phyloP scores from a whole-genome alignment of 2,329 filamentous ascomycete species.

The Cryphonectria naterciae region DNA sequence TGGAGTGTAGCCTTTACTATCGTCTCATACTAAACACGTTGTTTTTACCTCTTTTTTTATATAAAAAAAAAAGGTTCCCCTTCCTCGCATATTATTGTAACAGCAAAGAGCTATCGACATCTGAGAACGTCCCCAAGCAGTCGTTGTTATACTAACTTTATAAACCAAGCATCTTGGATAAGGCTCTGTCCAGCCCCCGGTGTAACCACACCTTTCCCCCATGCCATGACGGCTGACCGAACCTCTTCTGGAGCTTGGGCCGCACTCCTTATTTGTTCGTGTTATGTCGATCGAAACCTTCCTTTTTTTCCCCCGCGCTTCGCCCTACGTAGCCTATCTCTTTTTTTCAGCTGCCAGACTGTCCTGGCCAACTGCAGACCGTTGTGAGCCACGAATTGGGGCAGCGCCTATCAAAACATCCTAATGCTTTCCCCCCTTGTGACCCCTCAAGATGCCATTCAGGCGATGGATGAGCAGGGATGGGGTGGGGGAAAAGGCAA shows the following conservation, averaged over 20 bases:
- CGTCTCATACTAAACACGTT: neutral
- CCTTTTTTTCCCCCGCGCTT: neutral
- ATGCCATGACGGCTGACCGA: neutral
- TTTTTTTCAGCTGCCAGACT: neutral
- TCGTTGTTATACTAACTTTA: neutral
- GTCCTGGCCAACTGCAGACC: neutral
- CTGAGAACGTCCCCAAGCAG: neutral
- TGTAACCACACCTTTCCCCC: neutral
- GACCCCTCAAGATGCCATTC: neutral
- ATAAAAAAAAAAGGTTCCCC: neutral
- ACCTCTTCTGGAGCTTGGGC: neutral
- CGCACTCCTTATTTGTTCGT: neutral
- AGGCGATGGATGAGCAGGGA: neutral
- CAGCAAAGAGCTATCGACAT: neutral
- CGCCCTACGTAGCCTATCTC: neutral
- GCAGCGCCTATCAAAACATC: neutral
- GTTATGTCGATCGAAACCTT: neutral
- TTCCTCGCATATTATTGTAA: too few species aligned
- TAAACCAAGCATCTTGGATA: neutral
- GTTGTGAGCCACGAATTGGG: neutral
- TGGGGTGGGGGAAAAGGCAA: too few species aligned
- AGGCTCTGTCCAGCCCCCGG: neutral
- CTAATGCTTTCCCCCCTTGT: neutral
- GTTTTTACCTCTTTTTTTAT: neutral
- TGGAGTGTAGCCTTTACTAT: neutral